Percentiles rank a stretch among this genome's conserved stretches.
Evolutionary conservation across 192 early-diverging fungal species (phyloP).

Genomic region (Dissophora ornata): DNA sequence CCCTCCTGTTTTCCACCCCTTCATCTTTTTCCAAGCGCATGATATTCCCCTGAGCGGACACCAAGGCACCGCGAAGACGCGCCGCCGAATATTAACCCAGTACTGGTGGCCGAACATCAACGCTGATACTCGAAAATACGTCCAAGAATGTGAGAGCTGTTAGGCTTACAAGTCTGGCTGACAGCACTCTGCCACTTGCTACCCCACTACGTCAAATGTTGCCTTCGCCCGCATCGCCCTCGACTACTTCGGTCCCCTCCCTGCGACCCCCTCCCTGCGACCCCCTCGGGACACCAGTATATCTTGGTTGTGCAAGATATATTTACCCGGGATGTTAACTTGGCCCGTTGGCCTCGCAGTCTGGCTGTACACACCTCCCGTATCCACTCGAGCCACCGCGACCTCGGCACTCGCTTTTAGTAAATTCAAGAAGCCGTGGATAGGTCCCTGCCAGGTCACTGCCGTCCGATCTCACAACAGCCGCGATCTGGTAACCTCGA

Average conservation of each 20-base stretch:
- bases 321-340: conserved; percentile 23
- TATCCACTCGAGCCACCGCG: not conserved
- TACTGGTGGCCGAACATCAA: conserved; percentile 22
- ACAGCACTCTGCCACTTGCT: not conserved
- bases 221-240: conserved; percentile 20
- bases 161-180: conserved; percentile 15
- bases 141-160: conserved; percentile 3
- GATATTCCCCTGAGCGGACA: conserved; percentile 21
- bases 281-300: conserved; percentile 8
- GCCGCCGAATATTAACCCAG: not conserved
- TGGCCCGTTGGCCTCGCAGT: conserved; percentile 14
- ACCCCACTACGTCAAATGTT: not conserved
- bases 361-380: conserved; percentile 6
- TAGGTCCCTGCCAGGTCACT: conserved; percentile 9
- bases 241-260: conserved; percentile 28
- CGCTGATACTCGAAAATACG: not conserved
- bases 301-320: conserved; percentile 23
- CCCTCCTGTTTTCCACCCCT: conserved; percentile 15
- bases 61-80: conserved; percentile 1
- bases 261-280: not conserved
- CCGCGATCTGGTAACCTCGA: conserved; percentile 1
- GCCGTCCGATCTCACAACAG: not conserved
- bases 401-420: no score
- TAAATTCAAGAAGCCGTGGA: conserved; percentile 12
- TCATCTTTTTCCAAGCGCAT: conserved; percentile 6